Percentiles rank a stretch among this genome's conserved stretches.
phyloP scores from a whole-genome alignment of 371 early-diverging fungal species.

The Apophysomyces variabilis region DNA sequence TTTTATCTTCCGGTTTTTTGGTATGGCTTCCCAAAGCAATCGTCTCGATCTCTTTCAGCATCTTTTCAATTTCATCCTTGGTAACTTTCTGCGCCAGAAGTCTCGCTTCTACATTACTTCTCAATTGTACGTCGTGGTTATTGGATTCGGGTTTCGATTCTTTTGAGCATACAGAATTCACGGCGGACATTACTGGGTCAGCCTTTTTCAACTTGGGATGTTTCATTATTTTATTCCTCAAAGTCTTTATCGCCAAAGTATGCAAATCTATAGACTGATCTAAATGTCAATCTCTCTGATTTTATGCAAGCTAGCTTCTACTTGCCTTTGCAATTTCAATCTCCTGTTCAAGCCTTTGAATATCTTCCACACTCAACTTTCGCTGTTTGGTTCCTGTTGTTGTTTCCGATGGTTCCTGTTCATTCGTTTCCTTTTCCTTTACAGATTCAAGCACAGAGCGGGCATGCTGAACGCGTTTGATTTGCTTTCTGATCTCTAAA shows the following conservation, averaged over 20 bases:
- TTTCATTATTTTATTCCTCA: conserved; percentile 36
- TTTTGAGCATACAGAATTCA: conserved; percentile 3
- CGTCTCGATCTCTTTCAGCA: conserved; percentile 25
- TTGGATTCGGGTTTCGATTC: conserved; percentile 2
- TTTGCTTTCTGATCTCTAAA: conserved; percentile 39
- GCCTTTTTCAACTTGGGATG: conserved; percentile 30
- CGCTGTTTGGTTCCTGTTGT: conserved; percentile 16
- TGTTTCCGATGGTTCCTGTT: background rate
- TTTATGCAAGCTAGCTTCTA: background rate
- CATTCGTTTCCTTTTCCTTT: background rate
- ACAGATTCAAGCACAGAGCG: conserved; percentile 23
- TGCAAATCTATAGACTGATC: conserved; percentile 41
- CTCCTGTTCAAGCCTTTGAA: conserved; percentile 37
- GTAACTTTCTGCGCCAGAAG: conserved; percentile 33
- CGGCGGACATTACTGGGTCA: conserved; percentile 15
- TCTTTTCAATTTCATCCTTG: conserved; percentile 23
- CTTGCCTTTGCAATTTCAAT: conserved; percentile 41
- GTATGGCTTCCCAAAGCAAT: conserved; percentile 28
- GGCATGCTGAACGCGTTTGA: conserved; percentile 35
- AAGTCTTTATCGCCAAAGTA: conserved; percentile 34
- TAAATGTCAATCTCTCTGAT: background rate
- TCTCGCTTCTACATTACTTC: conserved; percentile 35
- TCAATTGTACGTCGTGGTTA: conserved; percentile 16
- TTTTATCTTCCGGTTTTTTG: conserved; percentile 23
- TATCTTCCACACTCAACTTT: conserved; percentile 24